phyloP scores from a whole-genome alignment of 2,329 filamentous ascomycete genomes.

The Nothophaeocryptopus gaeumannii region DNA sequence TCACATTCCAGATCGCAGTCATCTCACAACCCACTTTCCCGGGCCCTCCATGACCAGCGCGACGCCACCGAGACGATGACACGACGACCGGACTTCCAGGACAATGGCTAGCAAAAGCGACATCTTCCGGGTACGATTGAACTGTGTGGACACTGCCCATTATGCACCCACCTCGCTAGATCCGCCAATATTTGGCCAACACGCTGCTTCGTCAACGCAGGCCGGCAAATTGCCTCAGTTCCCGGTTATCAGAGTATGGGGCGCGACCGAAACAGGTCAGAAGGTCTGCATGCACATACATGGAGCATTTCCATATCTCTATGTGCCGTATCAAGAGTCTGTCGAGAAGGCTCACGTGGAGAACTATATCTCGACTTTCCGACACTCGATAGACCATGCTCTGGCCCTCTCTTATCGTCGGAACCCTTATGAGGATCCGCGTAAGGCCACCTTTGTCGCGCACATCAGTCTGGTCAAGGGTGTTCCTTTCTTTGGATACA shows the following conservation, averaged over 20 bases:
- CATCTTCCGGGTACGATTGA: constrained; percentile 80
- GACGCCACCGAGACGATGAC: constrained; percentile 26
- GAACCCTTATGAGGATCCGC: constrained; percentile 62
- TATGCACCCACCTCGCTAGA: constrained; percentile 74
- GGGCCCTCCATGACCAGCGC: neutral
- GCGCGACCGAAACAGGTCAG: constrained; percentile 88
- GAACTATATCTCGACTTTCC: constrained; percentile 72
- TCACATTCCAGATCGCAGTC: no score
- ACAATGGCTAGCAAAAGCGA: constrained; percentile 29
- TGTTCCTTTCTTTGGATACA: constrained; percentile 91
- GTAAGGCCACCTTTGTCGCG: constrained; percentile 73
- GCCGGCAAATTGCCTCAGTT: constrained; percentile 66
- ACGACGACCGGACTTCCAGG: constrained; percentile 16
- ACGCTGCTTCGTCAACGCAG: constrained; percentile 59
- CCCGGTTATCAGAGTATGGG: constrained; percentile 86
- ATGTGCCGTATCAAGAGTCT: constrained; percentile 51
- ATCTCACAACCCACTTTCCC: no score
- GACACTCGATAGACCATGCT: constrained; percentile 86
- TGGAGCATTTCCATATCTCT: constrained; percentile 94
- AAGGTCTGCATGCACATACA: constrained; percentile 96
- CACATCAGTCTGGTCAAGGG: constrained; percentile 91
- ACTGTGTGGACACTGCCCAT: constrained; percentile 96
- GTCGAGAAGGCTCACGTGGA: constrained; percentile 54
- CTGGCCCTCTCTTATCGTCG: constrained; percentile 80
- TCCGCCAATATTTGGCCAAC: constrained; percentile 58